A percentile compares a stretch with the other conserved stretches of the same genome.
These are phyloP conservation scores for Cutaneotrichosporon spelunceum DNA, from an alignment of 1,284 basidiomycete species.

Conservation along the genomic window DNA sequence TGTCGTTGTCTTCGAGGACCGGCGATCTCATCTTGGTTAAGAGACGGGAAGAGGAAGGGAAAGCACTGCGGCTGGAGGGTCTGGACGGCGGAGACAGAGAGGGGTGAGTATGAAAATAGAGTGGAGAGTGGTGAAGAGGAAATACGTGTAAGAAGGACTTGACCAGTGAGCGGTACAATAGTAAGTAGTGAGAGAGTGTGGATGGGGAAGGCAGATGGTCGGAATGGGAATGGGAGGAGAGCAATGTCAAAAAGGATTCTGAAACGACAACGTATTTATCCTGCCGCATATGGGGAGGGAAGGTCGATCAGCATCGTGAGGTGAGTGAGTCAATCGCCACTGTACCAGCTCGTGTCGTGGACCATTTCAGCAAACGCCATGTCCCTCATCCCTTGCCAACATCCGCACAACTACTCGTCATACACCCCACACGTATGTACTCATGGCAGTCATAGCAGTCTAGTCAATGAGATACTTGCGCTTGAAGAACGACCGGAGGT, in stretches of 20 bases:
- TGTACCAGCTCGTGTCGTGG: background rate
- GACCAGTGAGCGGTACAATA: too few relatives aligned
- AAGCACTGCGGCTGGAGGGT: background rate
- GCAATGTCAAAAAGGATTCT: background rate
- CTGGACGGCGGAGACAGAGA: constrained; percentile 8
- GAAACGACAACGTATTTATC: background rate
- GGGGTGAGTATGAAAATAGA: background rate
- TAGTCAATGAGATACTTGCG: constrained; percentile 86
- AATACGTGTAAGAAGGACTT: background rate
- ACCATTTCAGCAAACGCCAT: too few relatives aligned
- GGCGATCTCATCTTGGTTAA: background rate
- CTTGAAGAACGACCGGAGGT: constrained; percentile 91
- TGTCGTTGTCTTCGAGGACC: background rate
- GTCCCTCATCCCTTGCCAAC: background rate
- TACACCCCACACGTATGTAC: background rate
- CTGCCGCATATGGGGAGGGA: background rate
- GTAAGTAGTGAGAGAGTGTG: background rate
- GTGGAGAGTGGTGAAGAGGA: constrained; percentile 7
- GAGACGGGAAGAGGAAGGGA: background rate
- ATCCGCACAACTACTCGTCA: too few relatives aligned
- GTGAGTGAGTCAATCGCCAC: background rate
- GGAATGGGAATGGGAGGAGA: background rate
- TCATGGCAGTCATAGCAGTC: constrained; percentile 1
- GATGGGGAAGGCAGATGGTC: background rate
- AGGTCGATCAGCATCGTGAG: background rate